Base-by-base conservation (phyloP, 345 rosid species). In the Hibiscus trionum region DNA sequence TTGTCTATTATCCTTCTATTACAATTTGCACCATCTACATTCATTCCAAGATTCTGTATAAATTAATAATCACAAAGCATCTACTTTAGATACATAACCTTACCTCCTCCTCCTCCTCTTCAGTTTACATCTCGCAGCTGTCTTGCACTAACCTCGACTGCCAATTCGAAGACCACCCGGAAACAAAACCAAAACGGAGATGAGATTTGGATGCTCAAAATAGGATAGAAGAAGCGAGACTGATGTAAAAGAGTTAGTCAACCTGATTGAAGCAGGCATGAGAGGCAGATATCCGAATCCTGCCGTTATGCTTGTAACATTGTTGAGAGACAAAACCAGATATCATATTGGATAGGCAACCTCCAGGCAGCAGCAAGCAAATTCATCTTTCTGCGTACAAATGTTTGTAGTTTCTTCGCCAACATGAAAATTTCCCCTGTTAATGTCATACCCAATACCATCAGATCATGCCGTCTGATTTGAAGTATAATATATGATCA, bases 381-480 rank as follows among this genome's bases (percentile, higher is more conserved):
- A 3, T 33, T 83, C 82, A 79, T 77, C 82, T 73, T 76, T 81
- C 86, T 16, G 79, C 81, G 55, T 82, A 65, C 67, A 67, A 77
- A 37, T 80, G 63, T 79, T 72, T 86, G 80, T 84, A 77, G 72
- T 75, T 75, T 79, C 93, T 85, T 52, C 86, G 88, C 98, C 97
- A 94, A 77, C 97, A 91, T 19, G 91, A 79, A 55, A 55, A 77
- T 72, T 78, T 72, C 53, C 78, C 91, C 95, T 94, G 88, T 56
- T 33, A 63, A 37, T 29, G 63, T 14, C 61, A 70, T 44, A 19
- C 27, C 12, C 52, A 75, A 19, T 26, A 50, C 15, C 24, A 49
- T 77, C 61, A 71, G 75, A 46, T 26, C n/a, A 9, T 39, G 44
- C 37, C 7, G 37, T 35, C 37, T 35, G 37, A 35, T 35, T 4